Base-by-base conservation (phyloP, 2,329 filamentous ascomycete species). In the Aphanoascus verrucosus region DNA sequence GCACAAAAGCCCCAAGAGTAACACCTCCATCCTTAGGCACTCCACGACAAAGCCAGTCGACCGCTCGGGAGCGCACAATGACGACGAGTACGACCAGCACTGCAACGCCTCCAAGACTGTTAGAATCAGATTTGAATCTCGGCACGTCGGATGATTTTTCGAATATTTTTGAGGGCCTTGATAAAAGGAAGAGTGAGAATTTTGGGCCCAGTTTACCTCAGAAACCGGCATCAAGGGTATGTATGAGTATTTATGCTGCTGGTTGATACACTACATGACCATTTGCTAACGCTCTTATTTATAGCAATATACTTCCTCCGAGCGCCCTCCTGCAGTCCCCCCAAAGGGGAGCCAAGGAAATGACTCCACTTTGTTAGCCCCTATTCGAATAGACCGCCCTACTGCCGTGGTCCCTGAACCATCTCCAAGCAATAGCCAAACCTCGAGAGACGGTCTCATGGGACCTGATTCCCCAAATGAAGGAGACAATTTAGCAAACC, bases 21-120 rank as follows among this genome's bases (percentile, higher is more conserved):
- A 62, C 63, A 32, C 55, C 62, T 20, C 55, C 64, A 3, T 53
- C 56, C 35, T 44, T 54, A 51, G 40, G 57, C 7, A 54, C 54
- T 23, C 50, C 52, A 15, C 40, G 52, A 35, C 35, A 51, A 46
- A 56, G 54, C 32, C 55, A 48, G 61, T 62, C 40, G 52, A 49
- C 63, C 15, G 59, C 61, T 15, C 65, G 74, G 59, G 72, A 74
- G 55, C 68, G 77, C 51, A 71, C 74, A 17, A 70, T 75, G 67
- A 78, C 76, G 3, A 64, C 69, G 32, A 78, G 74, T 53, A 79
- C 76, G 45, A 72, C 73, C 23, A 76, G 74, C 66, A 71, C 74
- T 12, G 71, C 72, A 5, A 75, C 72, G 2, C 74, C 77, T 4
- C 77, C 77, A 7, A 76, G 74, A 57, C 63, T 80, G 14, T 61